Base-by-base conservation (phyloP, 1,139 yeast genomes). In the Yamadazyma diddensiae region DNA sequence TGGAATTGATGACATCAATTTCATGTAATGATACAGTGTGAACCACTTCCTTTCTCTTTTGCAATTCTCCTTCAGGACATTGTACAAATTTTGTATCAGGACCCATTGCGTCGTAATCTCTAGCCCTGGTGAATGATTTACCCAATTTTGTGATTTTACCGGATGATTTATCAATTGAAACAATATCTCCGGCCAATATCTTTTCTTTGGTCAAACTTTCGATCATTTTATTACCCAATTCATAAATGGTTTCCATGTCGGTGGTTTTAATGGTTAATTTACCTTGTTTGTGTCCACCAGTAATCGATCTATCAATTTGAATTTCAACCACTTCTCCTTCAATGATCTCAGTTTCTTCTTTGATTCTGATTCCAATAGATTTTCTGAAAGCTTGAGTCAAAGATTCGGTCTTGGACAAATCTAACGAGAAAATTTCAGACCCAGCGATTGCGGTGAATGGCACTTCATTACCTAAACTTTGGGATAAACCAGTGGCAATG, bases 51-150 rank as follows among this genome's bases (percentile, higher is more conserved):
- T 86, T 87, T 50, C 97, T 79, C 53, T 86, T 85, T 64, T 94
- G 98, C 53, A 94, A 73, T 68, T 94, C 99, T 31, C 99, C 99
- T 59, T 92, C 97, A 21, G 99, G 99, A 57, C 97, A 87, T 60
- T 92, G 97, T 31, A 94, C 95, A 59, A 92, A 94, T 59, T 87
- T 88, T 25, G 97, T 88, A 50, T 94, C 97, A 28, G 97, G 95
- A 5, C 98, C 97, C 97, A 92, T 92, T 25, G 98, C 98, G 62
- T 94, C 99, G 60, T 92, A 94, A 61, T 94, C 98, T 55, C 98
- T 75, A 4, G 97, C 94, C 48, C 98, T 77, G 8, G 97, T 82
- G 59, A 87, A 92, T 1, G 97, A 88, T 57, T 96, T 80, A 39
- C 99, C 99, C 43, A 94, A 72, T 61, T 90, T 92, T 30, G 94